phyloP scores from a whole-genome alignment of 352 stramenopile genomes.

The Phytophthora tubulina region DNA sequence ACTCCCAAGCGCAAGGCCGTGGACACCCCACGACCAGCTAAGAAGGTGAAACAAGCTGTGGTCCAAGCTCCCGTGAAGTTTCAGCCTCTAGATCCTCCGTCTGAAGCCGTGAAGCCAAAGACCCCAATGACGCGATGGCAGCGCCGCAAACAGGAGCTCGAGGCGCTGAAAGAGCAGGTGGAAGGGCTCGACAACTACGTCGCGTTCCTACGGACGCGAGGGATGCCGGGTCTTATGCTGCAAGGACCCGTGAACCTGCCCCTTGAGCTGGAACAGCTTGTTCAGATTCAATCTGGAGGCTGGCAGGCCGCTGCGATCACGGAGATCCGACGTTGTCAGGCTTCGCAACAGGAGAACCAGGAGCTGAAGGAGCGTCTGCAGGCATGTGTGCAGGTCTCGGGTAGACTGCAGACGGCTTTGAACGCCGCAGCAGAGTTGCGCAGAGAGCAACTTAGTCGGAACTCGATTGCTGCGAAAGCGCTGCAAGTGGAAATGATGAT shows the following conservation, averaged over 20 bases:
- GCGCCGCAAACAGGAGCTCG: conserved; percentile 33
- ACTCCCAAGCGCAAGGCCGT: not conserved
- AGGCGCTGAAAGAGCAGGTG: conserved; percentile 27
- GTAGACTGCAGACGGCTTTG: conserved; percentile 24
- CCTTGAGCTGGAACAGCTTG: conserved; percentile 19
- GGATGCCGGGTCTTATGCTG: not conserved
- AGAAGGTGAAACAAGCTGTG: conserved; percentile 8
- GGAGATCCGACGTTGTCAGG: conserved; percentile 11
- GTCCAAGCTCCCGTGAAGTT: not conserved
- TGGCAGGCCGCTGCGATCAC: conserved; percentile 25
- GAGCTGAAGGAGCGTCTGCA: conserved; percentile 31
- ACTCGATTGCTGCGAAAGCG: conserved; percentile 22
- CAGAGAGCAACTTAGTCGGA: conserved; percentile 9
- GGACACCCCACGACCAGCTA: conserved; percentile 5
- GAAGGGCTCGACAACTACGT: conserved; percentile 15
- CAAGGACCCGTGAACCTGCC: not conserved
- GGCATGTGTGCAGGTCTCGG: conserved; percentile 23
- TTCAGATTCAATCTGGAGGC: conserved; percentile 13
- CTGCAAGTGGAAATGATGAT: conserved; percentile 33
- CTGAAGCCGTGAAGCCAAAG: not conserved
- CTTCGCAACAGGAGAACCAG: conserved; percentile 19
- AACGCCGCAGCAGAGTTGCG: conserved; percentile 8
- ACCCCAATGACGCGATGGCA: conserved; percentile 21
- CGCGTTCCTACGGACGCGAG: conserved; percentile 13
- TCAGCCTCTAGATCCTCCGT: not conserved